These are phyloP conservation scores for Nannizzia gypsea DNA, from an alignment of 2,329 filamentous ascomycete genomes.

Conservation along the genomic window DNA sequence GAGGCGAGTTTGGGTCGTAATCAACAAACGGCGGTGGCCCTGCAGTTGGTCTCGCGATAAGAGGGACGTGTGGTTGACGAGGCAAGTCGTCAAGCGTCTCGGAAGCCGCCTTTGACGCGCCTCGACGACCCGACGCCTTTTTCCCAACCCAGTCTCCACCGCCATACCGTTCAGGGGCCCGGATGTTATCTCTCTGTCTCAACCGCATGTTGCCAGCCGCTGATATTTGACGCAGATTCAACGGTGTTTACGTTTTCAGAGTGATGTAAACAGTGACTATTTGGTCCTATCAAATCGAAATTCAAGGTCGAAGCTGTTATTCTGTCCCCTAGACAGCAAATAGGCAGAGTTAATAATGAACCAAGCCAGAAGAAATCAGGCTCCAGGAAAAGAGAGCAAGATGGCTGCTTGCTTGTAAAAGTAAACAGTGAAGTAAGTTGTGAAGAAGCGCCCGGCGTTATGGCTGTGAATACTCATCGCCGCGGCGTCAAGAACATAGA, in stretches of 20 bases:
- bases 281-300: neutral
- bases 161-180: conserved; percentile 8
- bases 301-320: neutral
- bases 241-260: neutral
- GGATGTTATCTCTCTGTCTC: conserved; percentile 5
- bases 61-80: conserved; percentile 11
- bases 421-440: neutral
- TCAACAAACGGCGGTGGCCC: conserved; percentile 17
- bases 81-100: neutral
- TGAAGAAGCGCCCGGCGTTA: neutral
- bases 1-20: conserved; percentile 30
- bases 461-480: neutral
- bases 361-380: neutral
- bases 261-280: neutral
- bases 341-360: neutral
- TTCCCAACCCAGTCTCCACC: conserved; percentile 5
- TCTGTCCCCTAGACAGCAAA: neutral
- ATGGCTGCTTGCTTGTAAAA: neutral
- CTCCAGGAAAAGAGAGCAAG: neutral
- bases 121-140: neutral
- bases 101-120: neutral
- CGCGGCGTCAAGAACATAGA: neutral
- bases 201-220: conserved; percentile 5
- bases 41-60: conserved; percentile 9
- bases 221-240: neutral